Base-by-base conservation (phyloP, 176 grass and related monocot species). In the Phoenix dactylifera region DNA sequence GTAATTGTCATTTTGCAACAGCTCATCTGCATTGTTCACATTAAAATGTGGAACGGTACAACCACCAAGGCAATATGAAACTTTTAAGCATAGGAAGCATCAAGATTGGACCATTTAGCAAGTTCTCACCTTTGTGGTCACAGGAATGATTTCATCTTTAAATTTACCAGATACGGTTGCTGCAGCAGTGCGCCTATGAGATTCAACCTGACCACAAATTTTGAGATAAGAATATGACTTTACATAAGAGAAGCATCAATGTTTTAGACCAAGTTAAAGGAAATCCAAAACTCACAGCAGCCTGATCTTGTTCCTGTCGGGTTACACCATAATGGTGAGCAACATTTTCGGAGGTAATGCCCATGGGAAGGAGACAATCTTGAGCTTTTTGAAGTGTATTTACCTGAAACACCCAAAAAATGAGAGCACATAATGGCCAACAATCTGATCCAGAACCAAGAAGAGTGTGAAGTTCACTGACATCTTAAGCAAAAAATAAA, bases 331-430 rank as follows among this genome's bases (percentile, higher is more conserved):
- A 92, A 39, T 79, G 66, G 18, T 88, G 62, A 19, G 93, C 93
- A 67, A 97, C 93, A 91, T 97, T 97, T 78, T 98, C 93, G 30
- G 93, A 98, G 10, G 93, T 92, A 63, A 92, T 80, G 81, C 87
- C 93, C 93, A 98, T 98, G 18, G 93, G 93, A 65, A 98, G 73
- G 66, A 98, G 87, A 66, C 93, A 92, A 71, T 98, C 84, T 52
- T 98, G 93, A 66, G 87, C 87, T 70, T 92, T 85, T 69, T 98
- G 75, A 39, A 88, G 54, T 26, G 64, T 69, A 77, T 39, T 97
- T 17, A 91, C 50, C 87, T 90, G 68, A 49, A 81, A 16, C 26
- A 76, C 10, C 16, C 28, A 57, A 55, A 50, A 51, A 2, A 44
- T 9, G 14, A 44, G 35, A 44, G 35, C 10, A 14, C 35, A 44